Percentiles rank a stretch among this genome's conserved stretches.
phyloP scores from a whole-genome alignment of 2,329 filamentous ascomycete species.

The Fusarium circinatum region DNA sequence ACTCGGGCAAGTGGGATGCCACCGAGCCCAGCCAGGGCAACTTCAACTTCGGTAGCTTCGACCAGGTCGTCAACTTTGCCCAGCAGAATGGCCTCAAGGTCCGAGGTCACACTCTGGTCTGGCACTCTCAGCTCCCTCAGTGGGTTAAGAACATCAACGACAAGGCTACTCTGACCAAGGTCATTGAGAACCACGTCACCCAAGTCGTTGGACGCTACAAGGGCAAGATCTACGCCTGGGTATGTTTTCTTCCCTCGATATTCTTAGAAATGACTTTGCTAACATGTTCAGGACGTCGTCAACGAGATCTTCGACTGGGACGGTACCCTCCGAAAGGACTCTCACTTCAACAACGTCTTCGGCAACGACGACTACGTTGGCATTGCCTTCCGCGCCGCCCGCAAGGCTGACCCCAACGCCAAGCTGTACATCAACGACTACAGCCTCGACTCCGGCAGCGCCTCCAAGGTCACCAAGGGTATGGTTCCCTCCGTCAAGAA shows the following conservation, averaged over 20 bases:
- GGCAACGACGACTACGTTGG: conserved; percentile 76
- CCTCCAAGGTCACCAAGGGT: conserved; percentile 66
- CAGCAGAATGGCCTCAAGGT: conserved; percentile 61
- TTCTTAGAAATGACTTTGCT: rapidly evolving
- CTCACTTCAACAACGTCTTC: conserved; percentile 74
- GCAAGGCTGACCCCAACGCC: conserved; percentile 71
- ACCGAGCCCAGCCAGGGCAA: conserved; percentile 48
- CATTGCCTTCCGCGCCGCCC: conserved; percentile 76
- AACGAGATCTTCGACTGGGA: conserved; percentile 74
- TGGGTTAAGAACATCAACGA: conserved; percentile 70
- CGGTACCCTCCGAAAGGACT: conserved; percentile 63
- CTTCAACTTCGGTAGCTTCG: conserved; percentile 68
- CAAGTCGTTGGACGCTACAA: conserved; percentile 68
- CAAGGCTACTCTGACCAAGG: conserved; percentile 60
- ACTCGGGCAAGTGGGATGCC: conserved; percentile 76
- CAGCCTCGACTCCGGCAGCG: conserved; percentile 70
- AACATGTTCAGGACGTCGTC: conserved; percentile 62
- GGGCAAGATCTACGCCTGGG: conserved; percentile 62
- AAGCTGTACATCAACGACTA: conserved; percentile 83
- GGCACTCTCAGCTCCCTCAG: conserved; percentile 69
- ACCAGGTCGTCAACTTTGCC: conserved; percentile 70
- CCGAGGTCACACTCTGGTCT: conserved; percentile 74
- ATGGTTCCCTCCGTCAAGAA: conserved; percentile 70
- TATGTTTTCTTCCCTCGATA: neutral
- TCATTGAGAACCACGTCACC: conserved; percentile 69